phyloP scores from a whole-genome alignment of 257 asterid species.

The Solanum habrochaites region DNA sequence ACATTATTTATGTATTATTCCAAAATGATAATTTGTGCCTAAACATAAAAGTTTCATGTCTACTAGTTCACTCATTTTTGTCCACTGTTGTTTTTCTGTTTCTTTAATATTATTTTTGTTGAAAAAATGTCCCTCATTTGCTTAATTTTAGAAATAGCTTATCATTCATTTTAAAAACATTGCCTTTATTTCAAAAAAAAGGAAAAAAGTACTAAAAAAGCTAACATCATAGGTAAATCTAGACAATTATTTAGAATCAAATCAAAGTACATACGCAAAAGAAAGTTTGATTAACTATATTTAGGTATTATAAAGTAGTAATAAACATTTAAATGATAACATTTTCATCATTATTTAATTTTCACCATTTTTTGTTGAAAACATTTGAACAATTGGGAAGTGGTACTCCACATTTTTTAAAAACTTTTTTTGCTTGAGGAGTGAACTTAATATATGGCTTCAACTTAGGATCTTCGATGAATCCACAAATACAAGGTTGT shows the following conservation, averaged over 20 bases:
- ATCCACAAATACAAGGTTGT: slow-evolving; percentile 21
- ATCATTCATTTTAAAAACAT: background rate
- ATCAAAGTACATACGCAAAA: background rate
- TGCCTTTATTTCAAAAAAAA: background rate
- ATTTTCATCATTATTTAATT: background rate
- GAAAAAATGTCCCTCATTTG: background rate
- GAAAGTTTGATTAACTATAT: background rate
- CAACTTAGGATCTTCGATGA: slow-evolving; percentile 1
- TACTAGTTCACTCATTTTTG: background rate
- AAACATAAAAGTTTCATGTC: background rate
- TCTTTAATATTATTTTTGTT: background rate
- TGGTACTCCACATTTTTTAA: background rate
- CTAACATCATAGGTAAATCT: background rate
- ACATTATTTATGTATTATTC: too few relatives aligned
- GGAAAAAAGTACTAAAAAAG: background rate
- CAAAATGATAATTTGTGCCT: background rate
- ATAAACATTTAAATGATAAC: background rate
- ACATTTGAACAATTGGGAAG: background rate
- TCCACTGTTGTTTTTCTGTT: background rate
- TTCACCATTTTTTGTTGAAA: background rate
- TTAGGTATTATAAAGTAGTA: background rate
- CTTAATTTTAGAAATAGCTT: background rate
- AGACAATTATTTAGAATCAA: background rate
- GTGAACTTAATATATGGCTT: background rate
- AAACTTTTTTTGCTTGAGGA: slow-evolving; percentile 11